Conservation (phyloP, 2,329 filamentous ascomycete species). For the Penicillium sp. region DNA sequence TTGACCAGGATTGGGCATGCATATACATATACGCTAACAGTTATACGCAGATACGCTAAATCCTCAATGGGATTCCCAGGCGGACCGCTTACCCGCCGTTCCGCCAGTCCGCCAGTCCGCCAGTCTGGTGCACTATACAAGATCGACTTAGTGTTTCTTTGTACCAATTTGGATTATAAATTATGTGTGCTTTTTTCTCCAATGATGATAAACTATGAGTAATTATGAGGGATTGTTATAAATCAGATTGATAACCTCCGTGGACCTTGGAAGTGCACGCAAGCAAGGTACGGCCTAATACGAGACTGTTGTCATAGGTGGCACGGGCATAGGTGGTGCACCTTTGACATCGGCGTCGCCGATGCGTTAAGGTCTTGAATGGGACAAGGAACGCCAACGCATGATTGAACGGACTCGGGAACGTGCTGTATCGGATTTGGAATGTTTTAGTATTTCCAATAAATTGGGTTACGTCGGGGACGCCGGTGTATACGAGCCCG, state of each 20-base stretch:
- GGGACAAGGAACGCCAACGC: background rate
- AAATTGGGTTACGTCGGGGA: background rate
- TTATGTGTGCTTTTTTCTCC: background rate
- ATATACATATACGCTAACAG: background rate
- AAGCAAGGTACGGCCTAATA: background rate
- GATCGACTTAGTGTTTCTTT: background rate
- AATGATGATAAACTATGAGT: background rate
- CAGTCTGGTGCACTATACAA: background rate
- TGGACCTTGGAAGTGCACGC: no score
- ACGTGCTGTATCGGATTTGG: background rate
- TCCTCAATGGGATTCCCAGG: background rate
- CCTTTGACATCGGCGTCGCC: conserved; percentile 1
- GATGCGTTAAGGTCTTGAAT: background rate
- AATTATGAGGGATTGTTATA: background rate
- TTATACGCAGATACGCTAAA: background rate
- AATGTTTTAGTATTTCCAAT: background rate
- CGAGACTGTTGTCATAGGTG: conserved; percentile 1
- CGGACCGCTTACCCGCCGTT: conserved; percentile 1
- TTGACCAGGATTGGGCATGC: background rate
- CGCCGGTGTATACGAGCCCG: background rate
- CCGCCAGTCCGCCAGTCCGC: background rate
- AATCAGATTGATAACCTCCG: background rate
- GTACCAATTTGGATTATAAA: background rate
- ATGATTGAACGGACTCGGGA: background rate
- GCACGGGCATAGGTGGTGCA: background rate